Evolutionary conservation across 2,329 filamentous ascomycete genomes (phyloP).

Genomic region (Ophiostoma sp.): DNA sequence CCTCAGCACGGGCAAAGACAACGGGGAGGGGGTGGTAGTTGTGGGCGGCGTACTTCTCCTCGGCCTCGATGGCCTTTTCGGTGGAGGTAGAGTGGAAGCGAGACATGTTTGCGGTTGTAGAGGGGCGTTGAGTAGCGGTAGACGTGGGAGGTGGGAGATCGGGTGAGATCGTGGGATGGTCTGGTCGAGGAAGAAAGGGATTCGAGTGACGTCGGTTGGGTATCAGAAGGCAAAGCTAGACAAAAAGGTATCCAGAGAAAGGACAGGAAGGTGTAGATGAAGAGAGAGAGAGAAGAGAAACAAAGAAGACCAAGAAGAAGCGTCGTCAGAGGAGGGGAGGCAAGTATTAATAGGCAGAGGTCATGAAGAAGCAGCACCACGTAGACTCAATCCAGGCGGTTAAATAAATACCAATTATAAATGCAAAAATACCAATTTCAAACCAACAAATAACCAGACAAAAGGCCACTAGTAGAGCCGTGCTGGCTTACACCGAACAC

Average conservation of each 20-base stretch:
- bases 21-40: conserved; percentile 98
- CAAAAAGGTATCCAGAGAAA: neutral
- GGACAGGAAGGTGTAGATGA: neutral
- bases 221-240: conserved; percentile 12
- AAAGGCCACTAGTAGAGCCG: conserved; percentile 2
- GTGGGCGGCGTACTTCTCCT: conserved; percentile 85
- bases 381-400: neutral
- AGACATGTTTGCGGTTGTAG: conserved; percentile 32
- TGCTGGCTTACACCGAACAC: conserved; percentile 9
- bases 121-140: neutral
- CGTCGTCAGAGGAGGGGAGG: neutral
- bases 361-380: neutral
- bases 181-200: neutral
- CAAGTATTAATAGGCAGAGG: conserved; percentile 13
- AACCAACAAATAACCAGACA: neutral
- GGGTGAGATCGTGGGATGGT: neutral
- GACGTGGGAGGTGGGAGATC: neutral
- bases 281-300: neutral
- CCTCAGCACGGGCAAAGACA: conserved; percentile 80
- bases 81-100: conserved; percentile 73
- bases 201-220: conserved; percentile 5
- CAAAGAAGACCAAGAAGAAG: neutral
- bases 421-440: neutral
- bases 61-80: conserved; percentile 68
- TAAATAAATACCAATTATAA: neutral